Base-by-base conservation (phyloP, 73 alveolate species). In the Paramecium tetraurelia region DNA sequence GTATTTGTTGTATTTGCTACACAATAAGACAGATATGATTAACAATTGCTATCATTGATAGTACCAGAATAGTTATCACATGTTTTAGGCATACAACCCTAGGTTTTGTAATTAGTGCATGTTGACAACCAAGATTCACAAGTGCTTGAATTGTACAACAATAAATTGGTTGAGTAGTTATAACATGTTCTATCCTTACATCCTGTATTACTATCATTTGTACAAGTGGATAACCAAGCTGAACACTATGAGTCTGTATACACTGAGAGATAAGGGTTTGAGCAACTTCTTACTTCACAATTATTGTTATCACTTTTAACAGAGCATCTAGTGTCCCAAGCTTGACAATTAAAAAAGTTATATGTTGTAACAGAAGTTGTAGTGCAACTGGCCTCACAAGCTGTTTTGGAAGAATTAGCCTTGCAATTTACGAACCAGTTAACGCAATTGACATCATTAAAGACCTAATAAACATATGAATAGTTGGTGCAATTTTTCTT, bases 161-260 rank as follows among this genome's bases (percentile, higher is more conserved):
- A 16, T 5, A 72, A 9, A 72, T 72, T 36, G 5, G 86, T 72
- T 2, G 59, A 33, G 16, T 72, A 40, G 38, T 72, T 72, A 18
- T 33, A 36, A 40, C 86, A 72, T 35, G 86, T 72, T 72, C 59
- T 72, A 72, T 72, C 33, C 7, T 33, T 14, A 72, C 86, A 72
- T 3, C 36, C 10, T 36, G 59, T 33, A 38, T 6, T 72, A 14
- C 86, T 63, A 72, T 72, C 18, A 72, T 72, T 36, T 16, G 86
- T 72, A 36, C 86, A 72, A 36, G 33, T 29, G 12, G 57, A 33
- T n/a, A 36, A 36, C 86, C 86, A 72, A 72, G 40, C 9, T 21
- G 53, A 36, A 18, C 86, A 72, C 0, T 18, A 36, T 12, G 59
- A 8, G 35, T 72, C 58, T 2, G 40, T 72, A 20, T 36, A 33